These are phyloP conservation scores for Bodo saltans DNA, from an alignment of 78 protist species.

Conservation along the genomic window DNA sequence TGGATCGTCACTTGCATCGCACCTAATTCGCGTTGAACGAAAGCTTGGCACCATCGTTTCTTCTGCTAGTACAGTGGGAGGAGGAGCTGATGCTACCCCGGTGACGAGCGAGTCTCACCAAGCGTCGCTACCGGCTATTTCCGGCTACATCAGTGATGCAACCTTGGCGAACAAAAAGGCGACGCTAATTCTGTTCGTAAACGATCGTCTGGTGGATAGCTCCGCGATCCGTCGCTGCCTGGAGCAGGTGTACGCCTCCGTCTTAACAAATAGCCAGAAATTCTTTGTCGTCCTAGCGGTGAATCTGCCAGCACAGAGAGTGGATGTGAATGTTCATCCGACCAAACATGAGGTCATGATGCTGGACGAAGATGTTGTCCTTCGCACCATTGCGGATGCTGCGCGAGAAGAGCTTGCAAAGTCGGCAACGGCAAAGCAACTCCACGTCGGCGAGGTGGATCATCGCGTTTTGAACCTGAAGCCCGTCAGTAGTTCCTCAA, in stretches of 20 bases:
- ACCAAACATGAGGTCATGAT: constrained; percentile 83
- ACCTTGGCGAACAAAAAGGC: too few species aligned
- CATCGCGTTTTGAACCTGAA: too few species aligned
- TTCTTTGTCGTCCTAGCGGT: constrained; percentile 76
- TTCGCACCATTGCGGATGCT: constrained; percentile 1
- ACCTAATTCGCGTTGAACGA: constrained; percentile 1
- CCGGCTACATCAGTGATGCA: too few species aligned
- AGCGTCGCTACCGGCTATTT: too few species aligned
- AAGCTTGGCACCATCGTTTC: not conserved
- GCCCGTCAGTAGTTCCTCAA: too few species aligned
- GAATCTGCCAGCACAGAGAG: constrained; percentile 49
- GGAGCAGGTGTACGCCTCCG: constrained; percentile 50
- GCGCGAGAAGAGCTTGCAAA: too few species aligned
- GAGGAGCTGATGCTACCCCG: too few species aligned
- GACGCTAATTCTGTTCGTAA: constrained; percentile 89
- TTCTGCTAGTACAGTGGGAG: constrained; percentile 41
- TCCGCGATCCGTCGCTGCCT: constrained; percentile 54
- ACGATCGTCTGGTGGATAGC: constrained; percentile 85
- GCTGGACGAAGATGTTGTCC: constrained; percentile 53
- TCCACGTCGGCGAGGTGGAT: too few species aligned
- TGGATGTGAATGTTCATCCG: constrained; percentile 98
- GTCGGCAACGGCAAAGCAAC: too few species aligned
- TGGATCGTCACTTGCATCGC: not conserved
- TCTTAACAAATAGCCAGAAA: constrained; percentile 66
- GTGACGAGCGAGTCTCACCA: too few species aligned